These are phyloP conservation scores for Echeveria elegans DNA, from an alignment of 164 flowering plant genomes.

Conservation along the genomic window DNA sequence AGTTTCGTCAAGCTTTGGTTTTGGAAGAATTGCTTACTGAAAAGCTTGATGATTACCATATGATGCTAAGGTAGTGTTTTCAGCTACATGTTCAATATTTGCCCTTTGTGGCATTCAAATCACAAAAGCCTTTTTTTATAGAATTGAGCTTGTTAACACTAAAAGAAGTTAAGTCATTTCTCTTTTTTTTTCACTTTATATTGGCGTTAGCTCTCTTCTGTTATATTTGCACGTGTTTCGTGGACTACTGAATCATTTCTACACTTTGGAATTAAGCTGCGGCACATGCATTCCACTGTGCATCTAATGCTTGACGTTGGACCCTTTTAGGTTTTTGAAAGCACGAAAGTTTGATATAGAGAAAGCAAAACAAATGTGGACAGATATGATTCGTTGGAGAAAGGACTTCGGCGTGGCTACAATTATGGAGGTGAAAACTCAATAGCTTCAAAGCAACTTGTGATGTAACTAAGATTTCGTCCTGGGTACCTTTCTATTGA, in stretches of 20 bases:
- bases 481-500: not conserved
- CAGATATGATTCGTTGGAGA: conserved; percentile 9
- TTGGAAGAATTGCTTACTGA: conserved; percentile 20
- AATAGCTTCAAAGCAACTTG: not conserved
- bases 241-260: not conserved
- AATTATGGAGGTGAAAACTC: not conserved
- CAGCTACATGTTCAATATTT: not conserved
- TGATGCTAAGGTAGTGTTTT: conserved; percentile 17
- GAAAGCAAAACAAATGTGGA: conserved; percentile 11
- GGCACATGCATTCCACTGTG: not conserved
- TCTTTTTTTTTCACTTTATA: not conserved
- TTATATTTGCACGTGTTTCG: not conserved
- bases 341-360: conserved; percentile 10
- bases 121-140: not conserved
- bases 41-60: conserved; percentile 25
- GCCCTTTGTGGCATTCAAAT: not conserved
- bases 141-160: not conserved
- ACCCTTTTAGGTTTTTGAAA: conserved; percentile 7
- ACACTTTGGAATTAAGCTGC: not conserved
- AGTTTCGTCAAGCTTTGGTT: conserved; percentile 20
- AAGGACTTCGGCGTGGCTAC: conserved; percentile 9
- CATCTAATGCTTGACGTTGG: not conserved
- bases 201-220: not conserved
- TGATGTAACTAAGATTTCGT: not conserved
- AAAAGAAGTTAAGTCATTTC: not conserved